Evolutionary conservation across 768 basidiomycete species (phyloP), one percentile per base, ranked within the genome.

Genomic region (Tulasnella sp.): DNA sequence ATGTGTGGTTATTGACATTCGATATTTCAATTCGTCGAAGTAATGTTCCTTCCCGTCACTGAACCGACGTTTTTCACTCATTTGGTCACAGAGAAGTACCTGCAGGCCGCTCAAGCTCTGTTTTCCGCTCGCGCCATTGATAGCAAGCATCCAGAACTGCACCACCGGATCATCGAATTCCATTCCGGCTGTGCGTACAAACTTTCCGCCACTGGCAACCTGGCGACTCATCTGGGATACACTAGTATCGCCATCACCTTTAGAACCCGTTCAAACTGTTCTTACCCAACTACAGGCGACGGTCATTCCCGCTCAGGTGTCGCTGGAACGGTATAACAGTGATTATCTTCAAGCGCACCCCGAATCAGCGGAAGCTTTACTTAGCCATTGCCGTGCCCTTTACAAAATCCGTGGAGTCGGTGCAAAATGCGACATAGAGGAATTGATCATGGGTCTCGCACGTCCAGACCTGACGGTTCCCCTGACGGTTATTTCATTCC

Each of bases 11-110:
- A 48, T 74, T 76, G 0, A 72, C 74, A 4, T 94, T 86, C 65
- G 91, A 96, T 65, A 84, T 97, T 17, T 80, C 84, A 27, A 75
- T 86, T 46, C 78, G 88, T 59, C 77, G 85, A 65, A 81, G 92
- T 93, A 65, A 66, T 73, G 42, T 23, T n/a, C 41, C 1, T 31
- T 43, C 23, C 0, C 4, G 37, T 34, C 4, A 15, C 12, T 9
- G 3, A 21, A 31, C 3, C 14, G 9, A 51, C 3, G 48, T 42
- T 31, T 14, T 35, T 8, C 45, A 14, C 53, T 12, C 36, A 42
- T 36, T 25, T 25, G n/a, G 21, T 23, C 6, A 12, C 61, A 92
- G 92, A 80, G 66, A 88, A 89, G 67, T 80, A 82, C 59, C 70
- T 93, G 34, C 86, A 89, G 63, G 92, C 92, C 0, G 67, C 80